Conservation (phyloP, 805 yeast species). For the Metschnikowia baotianmanensis region DNA sequence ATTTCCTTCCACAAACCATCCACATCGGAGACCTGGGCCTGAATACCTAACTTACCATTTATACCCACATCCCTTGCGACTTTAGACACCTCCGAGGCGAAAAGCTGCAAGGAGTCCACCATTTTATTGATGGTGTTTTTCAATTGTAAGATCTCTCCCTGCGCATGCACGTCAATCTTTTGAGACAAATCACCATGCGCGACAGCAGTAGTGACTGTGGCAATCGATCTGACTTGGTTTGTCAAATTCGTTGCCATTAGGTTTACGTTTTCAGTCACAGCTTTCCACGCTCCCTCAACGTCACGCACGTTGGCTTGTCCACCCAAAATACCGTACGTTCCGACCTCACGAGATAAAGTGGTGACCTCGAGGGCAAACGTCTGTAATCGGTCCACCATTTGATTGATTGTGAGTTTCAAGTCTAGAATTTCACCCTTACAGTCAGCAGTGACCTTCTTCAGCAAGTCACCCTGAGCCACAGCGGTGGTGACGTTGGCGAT, state of each 20-base stretch:
- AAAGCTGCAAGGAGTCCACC: conserved; percentile 88
- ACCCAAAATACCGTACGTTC: conserved; percentile 46
- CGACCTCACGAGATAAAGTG: conserved; percentile 46
- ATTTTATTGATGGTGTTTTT: conserved; percentile 85
- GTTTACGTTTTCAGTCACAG: conserved; percentile 47
- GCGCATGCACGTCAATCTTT: conserved; percentile 85
- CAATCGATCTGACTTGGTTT: conserved; percentile 84
- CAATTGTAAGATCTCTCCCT: conserved; percentile 84
- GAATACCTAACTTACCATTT: conserved; percentile 89
- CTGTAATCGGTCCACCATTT: conserved; percentile 51
- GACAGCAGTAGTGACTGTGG: conserved; percentile 88
- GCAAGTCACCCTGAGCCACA: conserved; percentile 78
- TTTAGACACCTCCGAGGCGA: conserved; percentile 84
- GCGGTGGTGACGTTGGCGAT: conserved; percentile 88
- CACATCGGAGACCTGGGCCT: conserved; percentile 86
- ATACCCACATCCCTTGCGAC: conserved; percentile 93
- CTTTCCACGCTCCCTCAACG: conserved; percentile 52
- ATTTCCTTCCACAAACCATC: conserved; percentile 92
- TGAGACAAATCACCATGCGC: conserved; percentile 87
- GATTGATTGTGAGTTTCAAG: conserved; percentile 47
- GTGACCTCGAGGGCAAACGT: conserved; percentile 48
- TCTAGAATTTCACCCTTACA: conserved; percentile 55
- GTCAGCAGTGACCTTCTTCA: conserved; percentile 82
- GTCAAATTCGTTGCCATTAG: conserved; percentile 49
- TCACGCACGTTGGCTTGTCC: conserved; percentile 53